Conservation (phyloP, 441 rosid species). For the Erysimum pusillum region DNA sequence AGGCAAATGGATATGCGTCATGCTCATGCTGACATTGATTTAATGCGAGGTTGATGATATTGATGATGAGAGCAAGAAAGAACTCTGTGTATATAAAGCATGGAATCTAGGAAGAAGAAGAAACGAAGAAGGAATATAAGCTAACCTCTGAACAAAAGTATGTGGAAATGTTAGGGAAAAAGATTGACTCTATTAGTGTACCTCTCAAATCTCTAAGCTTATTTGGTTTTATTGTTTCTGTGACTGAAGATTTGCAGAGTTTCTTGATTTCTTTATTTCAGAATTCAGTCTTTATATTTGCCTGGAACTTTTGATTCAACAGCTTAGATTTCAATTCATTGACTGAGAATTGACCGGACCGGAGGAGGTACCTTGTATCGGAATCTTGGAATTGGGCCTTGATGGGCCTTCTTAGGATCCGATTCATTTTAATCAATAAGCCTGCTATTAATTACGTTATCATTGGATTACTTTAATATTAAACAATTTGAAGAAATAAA, state of each 20-base stretch:
- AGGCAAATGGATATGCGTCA: constrained; percentile 76
- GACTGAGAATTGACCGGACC: not conserved
- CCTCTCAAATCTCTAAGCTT: constrained; percentile 32
- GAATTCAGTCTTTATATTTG: not conserved
- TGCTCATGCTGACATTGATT: constrained; percentile 79
- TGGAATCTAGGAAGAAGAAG: constrained; percentile 41
- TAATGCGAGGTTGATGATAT: constrained; percentile 81
- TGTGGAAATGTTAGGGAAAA: constrained; percentile 37
- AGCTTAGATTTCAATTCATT: not conserved
- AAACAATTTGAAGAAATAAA: too few species aligned
- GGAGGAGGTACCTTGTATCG: not conserved
- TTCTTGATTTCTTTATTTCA: constrained; percentile 14
- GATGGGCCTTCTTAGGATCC: not conserved
- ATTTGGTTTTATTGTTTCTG: constrained; percentile 26
- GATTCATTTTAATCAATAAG: not conserved
- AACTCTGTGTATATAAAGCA: constrained; percentile 36
- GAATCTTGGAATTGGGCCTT: not conserved
- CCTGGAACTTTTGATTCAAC: constrained; percentile 2
- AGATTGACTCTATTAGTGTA: constrained; percentile 14
- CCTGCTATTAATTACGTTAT: not conserved
- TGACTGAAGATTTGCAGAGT: constrained; percentile 19
- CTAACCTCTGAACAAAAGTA: constrained; percentile 46
- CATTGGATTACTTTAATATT: too few species aligned
- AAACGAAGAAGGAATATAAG: constrained; percentile 27
- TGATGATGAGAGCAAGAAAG: constrained; percentile 12